phyloP scores from a whole-genome alignment of 441 rosid species.

The Pelargonium australe region DNA sequence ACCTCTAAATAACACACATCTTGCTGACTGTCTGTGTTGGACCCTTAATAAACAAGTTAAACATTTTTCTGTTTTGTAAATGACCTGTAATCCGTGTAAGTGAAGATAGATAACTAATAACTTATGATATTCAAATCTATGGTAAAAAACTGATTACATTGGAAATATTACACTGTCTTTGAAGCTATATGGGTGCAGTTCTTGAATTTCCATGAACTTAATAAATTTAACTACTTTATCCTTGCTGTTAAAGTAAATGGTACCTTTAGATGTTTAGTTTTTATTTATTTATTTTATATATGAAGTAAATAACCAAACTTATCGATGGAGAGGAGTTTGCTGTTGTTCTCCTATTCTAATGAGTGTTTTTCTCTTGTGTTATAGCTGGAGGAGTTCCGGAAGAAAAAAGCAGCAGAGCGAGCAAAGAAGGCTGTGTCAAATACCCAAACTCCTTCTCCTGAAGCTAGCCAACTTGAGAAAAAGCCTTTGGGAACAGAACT shows the following conservation, averaged over 20 bases:
- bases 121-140: background rate
- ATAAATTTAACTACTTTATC: background rate
- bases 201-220: background rate
- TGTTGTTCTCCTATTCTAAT: background rate
- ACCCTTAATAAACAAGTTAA: background rate
- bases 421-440: constrained; percentile 55
- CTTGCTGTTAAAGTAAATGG: constrained; percentile 1
- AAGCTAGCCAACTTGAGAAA: constrained; percentile 30
- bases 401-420: constrained; percentile 85
- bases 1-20: background rate
- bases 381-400: constrained; percentile 95
- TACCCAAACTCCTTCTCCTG: constrained; percentile 34
- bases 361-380: constrained; percentile 3
- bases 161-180: background rate
- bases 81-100: background rate
- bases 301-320: background rate
- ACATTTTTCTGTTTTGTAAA: background rate
- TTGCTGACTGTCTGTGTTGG: background rate
- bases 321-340: background rate
- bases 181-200: background rate
- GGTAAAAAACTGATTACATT: background rate
- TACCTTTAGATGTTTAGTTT: constrained; percentile 7
- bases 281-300: background rate
- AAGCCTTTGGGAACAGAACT: constrained; percentile 34
- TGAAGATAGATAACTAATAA: background rate